Base-by-base conservation (phyloP, 495 filamentous ascomycete species). In the Aspergillus ellipticus region DNA sequence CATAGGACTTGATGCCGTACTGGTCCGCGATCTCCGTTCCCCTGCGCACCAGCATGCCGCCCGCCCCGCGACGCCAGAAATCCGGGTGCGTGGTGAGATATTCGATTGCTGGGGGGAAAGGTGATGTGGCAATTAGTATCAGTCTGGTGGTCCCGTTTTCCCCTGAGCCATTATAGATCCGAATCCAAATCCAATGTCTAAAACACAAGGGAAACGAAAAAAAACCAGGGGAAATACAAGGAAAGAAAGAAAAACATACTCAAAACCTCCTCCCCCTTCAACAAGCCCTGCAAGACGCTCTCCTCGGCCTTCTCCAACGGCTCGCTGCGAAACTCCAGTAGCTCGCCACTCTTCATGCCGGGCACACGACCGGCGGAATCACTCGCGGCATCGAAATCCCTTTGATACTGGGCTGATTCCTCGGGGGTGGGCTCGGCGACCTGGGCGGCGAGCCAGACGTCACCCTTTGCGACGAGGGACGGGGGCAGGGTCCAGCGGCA, bases 21-120 rank as follows among this genome's bases (percentile, higher is more conserved):
- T 31, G 24, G 49, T 56, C 61, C 3, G 58, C 61, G 9, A 64
- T 24, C 15, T 49, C 19, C 10, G 56, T 47, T 9, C 61, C 61
- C 29, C 51, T 57, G 37, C 54, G 31, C 16, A 64, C 61, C 3
- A 64, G 58, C 58, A 54, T 54, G 5, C 51, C 58, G 1, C 57
- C 58, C 19, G 57, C 41, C 0, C 58, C 61, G 2, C 51, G 54
- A 0, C 46, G 50, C 61, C 58, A 54, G 47, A 58, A 61, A 22
- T 8, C 28, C 15, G 58, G 58, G n/a, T 57, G 37, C 15, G 61
- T 64, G 21, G 42, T 53, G 17, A 56, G 26, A 21, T 59, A 59
- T 29, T 59, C 56, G 1, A 59, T 21, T 5, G 39, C 56, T 59
- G n/a, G 8, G 4, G 3, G 2, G n/a, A n/a, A n/a, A n/a, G 9